phyloP scores from a whole-genome alignment of 306 rosid species.

The Inga oerstediana region DNA sequence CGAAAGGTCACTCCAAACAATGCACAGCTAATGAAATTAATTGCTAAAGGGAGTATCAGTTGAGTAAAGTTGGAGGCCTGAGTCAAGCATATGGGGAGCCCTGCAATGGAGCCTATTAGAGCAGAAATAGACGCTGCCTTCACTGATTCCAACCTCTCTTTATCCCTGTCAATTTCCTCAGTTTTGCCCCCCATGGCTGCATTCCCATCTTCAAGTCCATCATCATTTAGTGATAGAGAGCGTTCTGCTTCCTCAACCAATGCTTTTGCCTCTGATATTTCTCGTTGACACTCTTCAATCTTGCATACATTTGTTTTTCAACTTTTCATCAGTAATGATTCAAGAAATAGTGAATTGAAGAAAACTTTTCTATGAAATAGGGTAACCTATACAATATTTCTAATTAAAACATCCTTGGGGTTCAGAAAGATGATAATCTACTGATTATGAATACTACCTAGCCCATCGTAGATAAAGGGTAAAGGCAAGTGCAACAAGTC shows the following conservation, averaged over 20 bases:
- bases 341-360: not conserved
- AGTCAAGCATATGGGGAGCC: constrained; percentile 61
- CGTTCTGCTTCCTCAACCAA: constrained; percentile 78
- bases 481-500: not conserved
- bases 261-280: constrained; percentile 73
- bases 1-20: constrained; percentile 83
- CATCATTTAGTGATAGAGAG: constrained; percentile 46
- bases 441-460: not conserved
- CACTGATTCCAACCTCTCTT: constrained; percentile 75
- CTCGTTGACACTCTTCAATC: constrained; percentile 85
- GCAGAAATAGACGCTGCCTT: constrained; percentile 78
- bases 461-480: not conserved
- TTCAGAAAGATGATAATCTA: not conserved
- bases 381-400: not conserved
- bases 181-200: constrained; percentile 29
- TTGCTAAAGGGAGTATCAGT: constrained; percentile 62
- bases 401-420: not conserved
- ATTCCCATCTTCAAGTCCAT: constrained; percentile 32
- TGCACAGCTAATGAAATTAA: constrained; percentile 70
- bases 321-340: constrained; percentile 20
- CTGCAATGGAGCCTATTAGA: constrained; percentile 67
- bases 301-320: constrained; percentile 21
- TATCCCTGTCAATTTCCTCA: constrained; percentile 50
- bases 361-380: not conserved
- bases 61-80: constrained; percentile 54